phyloP scores from a whole-genome alignment of 306 rosid genomes.

The Parietaria judaica region DNA sequence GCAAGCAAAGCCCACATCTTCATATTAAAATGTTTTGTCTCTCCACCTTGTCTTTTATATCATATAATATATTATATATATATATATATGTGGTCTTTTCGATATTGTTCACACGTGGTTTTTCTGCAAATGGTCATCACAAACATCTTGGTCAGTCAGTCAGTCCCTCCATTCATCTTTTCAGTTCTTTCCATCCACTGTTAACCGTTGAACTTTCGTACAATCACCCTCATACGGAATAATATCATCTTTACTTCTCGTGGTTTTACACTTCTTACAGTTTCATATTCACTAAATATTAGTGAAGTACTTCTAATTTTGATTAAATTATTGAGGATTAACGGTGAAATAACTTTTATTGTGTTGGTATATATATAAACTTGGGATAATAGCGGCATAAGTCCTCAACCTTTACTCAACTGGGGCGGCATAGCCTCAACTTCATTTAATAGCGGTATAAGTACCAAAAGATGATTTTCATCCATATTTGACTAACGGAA shows the following conservation, averaged over 20 bases:
- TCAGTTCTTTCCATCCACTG: conserved; percentile 13
- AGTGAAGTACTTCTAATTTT: too few relatives aligned
- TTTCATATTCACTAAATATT: background rate
- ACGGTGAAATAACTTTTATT: too few relatives aligned
- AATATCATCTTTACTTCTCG: too few relatives aligned
- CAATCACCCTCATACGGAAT: conserved; percentile 5
- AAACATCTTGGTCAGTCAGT: conserved; percentile 2
- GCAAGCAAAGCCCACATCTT: background rate
- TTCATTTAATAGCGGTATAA: too few relatives aligned
- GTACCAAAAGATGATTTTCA: too few relatives aligned
- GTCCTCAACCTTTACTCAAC: too few relatives aligned
- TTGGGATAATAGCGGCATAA: too few relatives aligned
- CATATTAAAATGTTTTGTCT: too few relatives aligned
- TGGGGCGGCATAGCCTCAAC: too few relatives aligned
- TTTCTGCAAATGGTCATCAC: conserved; percentile 20
- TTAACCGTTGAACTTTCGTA: conserved; percentile 31
- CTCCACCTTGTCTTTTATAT: background rate
- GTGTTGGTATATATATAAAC: too few relatives aligned
- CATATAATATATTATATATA: background rate
- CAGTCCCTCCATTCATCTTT: background rate
- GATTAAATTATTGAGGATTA: too few relatives aligned
- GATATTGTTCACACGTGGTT: conserved; percentile 27
- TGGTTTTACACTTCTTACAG: background rate
- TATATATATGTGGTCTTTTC: background rate
- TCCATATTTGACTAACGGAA: too few relatives aligned